phyloP scores from a whole-genome alignment of 2,329 filamentous ascomycete genomes.

The Aspergillus floridensis region DNA sequence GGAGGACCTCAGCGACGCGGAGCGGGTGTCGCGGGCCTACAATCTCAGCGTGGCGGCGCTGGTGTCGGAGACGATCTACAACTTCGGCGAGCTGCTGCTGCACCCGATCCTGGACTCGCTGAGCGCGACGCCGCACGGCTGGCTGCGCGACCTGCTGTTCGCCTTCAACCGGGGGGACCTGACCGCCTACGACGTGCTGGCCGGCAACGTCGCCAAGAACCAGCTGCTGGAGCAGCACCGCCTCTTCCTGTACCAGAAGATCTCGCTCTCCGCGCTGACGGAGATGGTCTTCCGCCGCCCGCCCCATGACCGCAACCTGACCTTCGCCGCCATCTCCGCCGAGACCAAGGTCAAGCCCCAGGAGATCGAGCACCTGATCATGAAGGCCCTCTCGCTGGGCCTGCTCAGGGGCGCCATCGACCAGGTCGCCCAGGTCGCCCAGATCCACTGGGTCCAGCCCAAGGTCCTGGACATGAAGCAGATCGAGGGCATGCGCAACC shows the following conservation, averaged over 20 bases:
- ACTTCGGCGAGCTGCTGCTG: slow-evolving; percentile 97
- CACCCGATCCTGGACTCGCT: slow-evolving; percentile 93
- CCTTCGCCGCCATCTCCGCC: slow-evolving; percentile 79
- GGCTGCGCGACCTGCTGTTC: slow-evolving; percentile 93
- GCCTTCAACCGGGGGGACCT: slow-evolving; percentile 97
- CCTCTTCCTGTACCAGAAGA: slow-evolving; percentile 90
- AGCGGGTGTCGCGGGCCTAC: slow-evolving; percentile 81
- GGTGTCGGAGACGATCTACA: slow-evolving; percentile 94
- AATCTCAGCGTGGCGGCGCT: slow-evolving; percentile 90
- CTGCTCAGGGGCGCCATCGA: slow-evolving; percentile 90
- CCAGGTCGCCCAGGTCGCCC: slow-evolving; percentile 88
- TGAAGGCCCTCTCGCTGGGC: slow-evolving; percentile 97
- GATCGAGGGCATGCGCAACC: slow-evolving; percentile 85
- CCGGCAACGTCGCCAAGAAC: slow-evolving; percentile 77
- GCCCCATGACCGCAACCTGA: slow-evolving; percentile 92
- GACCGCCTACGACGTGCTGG: slow-evolving; percentile 77
- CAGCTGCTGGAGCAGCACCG: slow-evolving; percentile 74
- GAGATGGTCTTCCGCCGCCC: slow-evolving; percentile 95
- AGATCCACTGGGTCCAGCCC: slow-evolving; percentile 98
- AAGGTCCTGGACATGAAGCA: slow-evolving; percentile 96
- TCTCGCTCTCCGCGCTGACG: slow-evolving; percentile 91
- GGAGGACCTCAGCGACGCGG: slow-evolving; percentile 66
- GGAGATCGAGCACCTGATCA: slow-evolving; percentile 96
- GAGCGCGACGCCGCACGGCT: slow-evolving; percentile 69
- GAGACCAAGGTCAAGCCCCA: slow-evolving; percentile 89